Percentiles rank a stretch among this genome's conserved stretches.
Evolutionary conservation across 805 yeast genomes (phyloP).

Genomic region (Nakazawaea ambrosiae): DNA sequence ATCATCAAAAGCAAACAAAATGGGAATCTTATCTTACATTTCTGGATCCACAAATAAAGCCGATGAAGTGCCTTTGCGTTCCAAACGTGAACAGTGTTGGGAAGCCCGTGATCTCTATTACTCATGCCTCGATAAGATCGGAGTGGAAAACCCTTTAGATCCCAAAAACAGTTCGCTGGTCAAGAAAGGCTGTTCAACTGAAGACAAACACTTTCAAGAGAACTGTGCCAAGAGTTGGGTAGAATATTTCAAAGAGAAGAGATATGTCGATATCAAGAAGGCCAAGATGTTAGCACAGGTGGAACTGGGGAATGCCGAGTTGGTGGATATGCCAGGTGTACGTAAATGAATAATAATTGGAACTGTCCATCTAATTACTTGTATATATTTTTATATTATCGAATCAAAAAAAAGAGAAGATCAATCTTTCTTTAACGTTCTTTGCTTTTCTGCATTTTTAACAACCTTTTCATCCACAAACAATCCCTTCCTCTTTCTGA

Average conservation of each 20-base stretch:
- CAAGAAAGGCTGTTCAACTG: slow-evolving; percentile 46
- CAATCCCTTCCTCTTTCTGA: slow-evolving; percentile 83
- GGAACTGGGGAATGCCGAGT: slow-evolving; percentile 56
- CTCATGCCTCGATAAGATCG: slow-evolving; percentile 61
- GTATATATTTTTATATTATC: too few species aligned
- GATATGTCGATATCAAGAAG: slow-evolving; percentile 69
- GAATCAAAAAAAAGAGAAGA: too few species aligned
- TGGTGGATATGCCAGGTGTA: slow-evolving; percentile 1
- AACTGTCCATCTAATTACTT: not conserved
- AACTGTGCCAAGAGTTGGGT: slow-evolving; percentile 87
- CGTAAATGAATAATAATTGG: not conserved
- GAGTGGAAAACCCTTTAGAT: slow-evolving; percentile 65
- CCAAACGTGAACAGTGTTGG: slow-evolving; percentile 80
- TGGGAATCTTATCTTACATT: slow-evolving; percentile 9
- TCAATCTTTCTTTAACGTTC: slow-evolving; percentile 72
- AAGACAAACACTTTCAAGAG: slow-evolving; percentile 54
- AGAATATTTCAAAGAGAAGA: slow-evolving; percentile 82
- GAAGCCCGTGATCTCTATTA: slow-evolving; percentile 76
- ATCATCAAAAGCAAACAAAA: too few species aligned
- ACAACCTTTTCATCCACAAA: slow-evolving; percentile 87
- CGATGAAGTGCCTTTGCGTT: slow-evolving; percentile 43
- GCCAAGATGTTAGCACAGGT: slow-evolving; percentile 62
- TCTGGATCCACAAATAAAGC: slow-evolving; percentile 36
- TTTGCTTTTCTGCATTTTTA: slow-evolving; percentile 88
- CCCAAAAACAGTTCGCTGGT: slow-evolving; percentile 39